phyloP scores from a whole-genome alignment of 768 basidiomycete species.

The Mycena epipterygia region DNA sequence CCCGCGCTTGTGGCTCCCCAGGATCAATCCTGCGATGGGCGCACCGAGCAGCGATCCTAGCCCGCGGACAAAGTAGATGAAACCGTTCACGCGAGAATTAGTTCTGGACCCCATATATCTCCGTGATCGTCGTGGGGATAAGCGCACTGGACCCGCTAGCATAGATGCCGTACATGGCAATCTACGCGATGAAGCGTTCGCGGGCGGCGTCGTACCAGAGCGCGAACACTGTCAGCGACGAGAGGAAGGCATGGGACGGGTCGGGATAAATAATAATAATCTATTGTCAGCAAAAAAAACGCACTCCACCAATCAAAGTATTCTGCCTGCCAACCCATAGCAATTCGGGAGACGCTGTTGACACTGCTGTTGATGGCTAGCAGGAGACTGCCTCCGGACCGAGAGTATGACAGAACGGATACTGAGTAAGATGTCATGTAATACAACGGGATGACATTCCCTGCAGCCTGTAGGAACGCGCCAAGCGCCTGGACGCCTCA shows the following conservation, averaged over 20 bases:
- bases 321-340: constrained; percentile 62
- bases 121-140: no score
- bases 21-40: constrained; percentile 55
- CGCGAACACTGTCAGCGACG: constrained; percentile 53
- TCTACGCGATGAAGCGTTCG: no score
- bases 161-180: constrained; percentile 57
- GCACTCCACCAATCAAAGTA: constrained; percentile 55
- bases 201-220: constrained; percentile 58
- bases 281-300: constrained; percentile 18
- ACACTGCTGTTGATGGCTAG: constrained; percentile 58
- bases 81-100: constrained; percentile 57
- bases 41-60: no score
- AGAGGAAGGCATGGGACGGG: constrained; percentile 55
- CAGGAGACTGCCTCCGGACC: constrained; percentile 51
- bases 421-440: constrained; percentile 58
- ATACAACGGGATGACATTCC: constrained; percentile 59
- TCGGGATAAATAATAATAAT: no score
- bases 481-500: constrained; percentile 47
- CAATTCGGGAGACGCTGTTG: constrained; percentile 53
- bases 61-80: constrained; percentile 58
- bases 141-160: constrained; percentile 61
- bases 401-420: constrained; percentile 52
- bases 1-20: constrained; percentile 48
- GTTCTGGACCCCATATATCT: constrained; percentile 58
- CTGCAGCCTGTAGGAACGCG: constrained; percentile 56